Evolutionary conservation across 805 yeast genomes (phyloP).

Genomic region (Candida insectorum): DNA sequence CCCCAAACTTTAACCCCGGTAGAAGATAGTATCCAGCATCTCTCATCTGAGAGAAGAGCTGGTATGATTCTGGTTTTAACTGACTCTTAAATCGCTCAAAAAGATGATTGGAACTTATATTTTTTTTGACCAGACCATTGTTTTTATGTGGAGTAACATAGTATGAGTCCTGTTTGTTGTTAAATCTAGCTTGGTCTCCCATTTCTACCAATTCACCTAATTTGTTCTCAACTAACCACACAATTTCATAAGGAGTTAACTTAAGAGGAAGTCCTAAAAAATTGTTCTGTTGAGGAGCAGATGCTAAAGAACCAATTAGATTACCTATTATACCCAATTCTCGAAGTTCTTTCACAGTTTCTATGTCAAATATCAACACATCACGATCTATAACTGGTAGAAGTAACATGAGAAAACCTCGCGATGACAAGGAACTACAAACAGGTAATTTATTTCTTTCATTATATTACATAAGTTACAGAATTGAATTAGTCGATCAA

Average conservation of each 20-base stretch:
- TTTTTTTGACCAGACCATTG: not conserved
- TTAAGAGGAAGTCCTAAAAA: slow-evolving; percentile 81
- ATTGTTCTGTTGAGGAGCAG: slow-evolving; percentile 92
- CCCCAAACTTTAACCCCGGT: slow-evolving; percentile 92
- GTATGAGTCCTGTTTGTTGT: slow-evolving; percentile 2
- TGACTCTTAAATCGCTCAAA: slow-evolving; percentile 2
- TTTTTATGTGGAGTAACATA: slow-evolving; percentile 1
- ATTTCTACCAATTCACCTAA: slow-evolving; percentile 4
- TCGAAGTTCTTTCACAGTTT: slow-evolving; percentile 53
- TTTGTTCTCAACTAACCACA: slow-evolving; percentile 53
- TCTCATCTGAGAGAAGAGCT: slow-evolving; percentile 24
- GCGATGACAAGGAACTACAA: not conserved
- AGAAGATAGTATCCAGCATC: slow-evolving; percentile 51
- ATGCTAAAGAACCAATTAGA: slow-evolving; percentile 76
- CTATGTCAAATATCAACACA: slow-evolving; percentile 58
- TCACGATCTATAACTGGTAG: slow-evolving; percentile 15
- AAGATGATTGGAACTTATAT: too few species aligned
- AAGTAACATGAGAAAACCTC: not conserved
- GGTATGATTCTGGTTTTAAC: slow-evolving; percentile 5
- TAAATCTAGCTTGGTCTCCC: not conserved
- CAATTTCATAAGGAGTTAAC: slow-evolving; percentile 67
- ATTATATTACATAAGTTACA: too few species aligned
- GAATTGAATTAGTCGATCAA: slow-evolving; percentile 24
- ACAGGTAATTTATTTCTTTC: not conserved
- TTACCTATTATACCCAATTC: slow-evolving; percentile 70